Percentiles rank a stretch among this genome's conserved stretches.
phyloP scores from a whole-genome alignment of 345 rosid species.

The Gossypium australe region DNA sequence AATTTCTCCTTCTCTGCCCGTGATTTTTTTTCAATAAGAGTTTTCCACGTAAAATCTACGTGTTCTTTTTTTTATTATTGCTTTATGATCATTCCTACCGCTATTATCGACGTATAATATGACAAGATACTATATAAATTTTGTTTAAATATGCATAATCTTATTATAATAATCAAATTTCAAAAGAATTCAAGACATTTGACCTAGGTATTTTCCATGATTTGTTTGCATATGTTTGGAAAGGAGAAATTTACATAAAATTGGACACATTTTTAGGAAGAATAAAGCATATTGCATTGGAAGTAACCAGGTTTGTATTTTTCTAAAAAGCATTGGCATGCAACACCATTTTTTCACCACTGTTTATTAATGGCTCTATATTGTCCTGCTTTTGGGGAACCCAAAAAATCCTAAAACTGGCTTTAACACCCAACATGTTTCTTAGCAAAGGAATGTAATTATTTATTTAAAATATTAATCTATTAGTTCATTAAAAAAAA shows the following conservation, averaged over 20 bases:
- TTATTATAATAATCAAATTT: background rate
- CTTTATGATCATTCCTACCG: accelerated
- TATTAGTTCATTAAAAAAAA: background rate
- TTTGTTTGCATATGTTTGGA: background rate
- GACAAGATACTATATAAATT: too few relatives aligned
- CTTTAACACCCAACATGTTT: conserved; percentile 5
- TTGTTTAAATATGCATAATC: too few relatives aligned
- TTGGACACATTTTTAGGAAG: background rate
- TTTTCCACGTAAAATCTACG: too few relatives aligned
- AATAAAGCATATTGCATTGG: background rate
- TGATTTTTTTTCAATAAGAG: too few relatives aligned
- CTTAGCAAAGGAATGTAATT: conserved; percentile 14
- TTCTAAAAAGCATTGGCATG: background rate
- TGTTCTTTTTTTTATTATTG: too few relatives aligned
- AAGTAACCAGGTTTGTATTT: background rate
- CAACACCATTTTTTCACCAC: background rate
- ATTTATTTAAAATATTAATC: background rate
- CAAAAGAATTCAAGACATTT: background rate
- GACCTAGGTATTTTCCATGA: background rate
- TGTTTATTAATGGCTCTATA: background rate
- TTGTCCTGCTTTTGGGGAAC: background rate
- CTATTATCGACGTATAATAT: too few relatives aligned
- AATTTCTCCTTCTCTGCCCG: accelerated
- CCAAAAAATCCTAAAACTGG: background rate
- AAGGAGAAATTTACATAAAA: background rate